phyloP scores from a whole-genome alignment of 208 protist genomes.

The Crithidia thermophila region DNA sequence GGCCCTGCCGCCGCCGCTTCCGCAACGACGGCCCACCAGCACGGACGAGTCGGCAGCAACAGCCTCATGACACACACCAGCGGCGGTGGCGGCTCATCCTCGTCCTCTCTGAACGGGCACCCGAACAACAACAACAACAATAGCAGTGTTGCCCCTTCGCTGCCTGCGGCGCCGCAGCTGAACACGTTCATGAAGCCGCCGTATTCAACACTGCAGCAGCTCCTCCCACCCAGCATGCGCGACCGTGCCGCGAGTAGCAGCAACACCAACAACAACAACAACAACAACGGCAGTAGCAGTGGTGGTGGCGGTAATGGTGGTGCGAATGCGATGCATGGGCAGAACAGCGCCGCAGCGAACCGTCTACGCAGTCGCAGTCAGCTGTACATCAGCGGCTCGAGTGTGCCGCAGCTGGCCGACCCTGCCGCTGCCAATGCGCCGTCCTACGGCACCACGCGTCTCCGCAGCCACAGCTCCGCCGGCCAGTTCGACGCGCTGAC shows the following conservation, averaged over 20 bases:
- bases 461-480: constrained; percentile 13
- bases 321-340: too few relatives aligned
- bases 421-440: neutral
- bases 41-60: neutral
- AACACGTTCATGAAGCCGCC: constrained; percentile 20
- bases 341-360: neutral
- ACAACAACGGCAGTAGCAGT: neutral
- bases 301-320: too few relatives aligned
- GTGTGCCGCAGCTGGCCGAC: neutral
- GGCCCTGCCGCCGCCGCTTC: too few relatives aligned
- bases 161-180: neutral
- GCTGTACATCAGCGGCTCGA: constrained; percentile 11
- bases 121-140: constrained; percentile 1
- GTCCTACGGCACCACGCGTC: neutral
- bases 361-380: constrained; percentile 14
- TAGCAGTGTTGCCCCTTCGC: neutral
- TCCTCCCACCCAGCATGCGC: constrained; percentile 22
- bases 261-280: neutral
- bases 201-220: constrained; percentile 4
- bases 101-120: constrained; percentile 8
- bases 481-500: constrained; percentile 1
- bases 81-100: constrained; percentile 3
- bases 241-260: constrained; percentile 2
- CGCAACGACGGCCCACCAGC: neutral
- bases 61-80: neutral